Evolutionary conservation across 129 eudicot species (phyloP), one percentile per base, ranked within the genome.

Genomic region (Flaveria brownii): DNA sequence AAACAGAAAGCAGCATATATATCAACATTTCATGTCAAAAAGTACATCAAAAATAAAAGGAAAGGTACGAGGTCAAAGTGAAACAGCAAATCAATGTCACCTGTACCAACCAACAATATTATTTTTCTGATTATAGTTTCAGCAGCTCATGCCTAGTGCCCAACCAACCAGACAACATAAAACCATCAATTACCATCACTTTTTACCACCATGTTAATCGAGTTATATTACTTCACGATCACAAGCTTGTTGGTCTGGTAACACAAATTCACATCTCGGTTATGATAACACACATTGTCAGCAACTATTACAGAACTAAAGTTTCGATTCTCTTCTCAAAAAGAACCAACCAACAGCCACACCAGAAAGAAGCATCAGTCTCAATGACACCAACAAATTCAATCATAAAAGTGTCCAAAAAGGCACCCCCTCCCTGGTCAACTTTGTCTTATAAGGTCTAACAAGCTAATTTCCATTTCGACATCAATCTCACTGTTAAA

Each of bases 11-110:
- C 61, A 52, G 43, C 3, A 13, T 6, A n/a, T 26, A 12, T 45
- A 65, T 80, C 75, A 72, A 54, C 59, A 72, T n/a, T 64, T 28
- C 68, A 64, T 49, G 41, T 46, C 41, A n/a, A 69, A 43, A 54
- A 26, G 50, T 42, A 55, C 16, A 68, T 70, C 4, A 17, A 43
- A 70, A 45, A 9, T n/a, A 18, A 23, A 75, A 30, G 64, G 12
- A 11, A 73, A 51, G 41, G 28, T 18, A 72, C n/a, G 54, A 20
- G 43, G 52, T 50, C 50, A 28, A 70, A 70, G 13, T 12, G 72
- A 64, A 59, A 78, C 52, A 60, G 6, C 51, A 41, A 20, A 61
- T 20, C 59, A 49, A n/a, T 4, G n/a, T 61, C 43, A 28, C 15
- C 75, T 30, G 41, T 10, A 79, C 17, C 15, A 71, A 65, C 76